These are phyloP conservation scores for Hygrophorus pudorinus DNA, from an alignment of 768 basidiomycete genomes.

Conservation along the genomic window DNA sequence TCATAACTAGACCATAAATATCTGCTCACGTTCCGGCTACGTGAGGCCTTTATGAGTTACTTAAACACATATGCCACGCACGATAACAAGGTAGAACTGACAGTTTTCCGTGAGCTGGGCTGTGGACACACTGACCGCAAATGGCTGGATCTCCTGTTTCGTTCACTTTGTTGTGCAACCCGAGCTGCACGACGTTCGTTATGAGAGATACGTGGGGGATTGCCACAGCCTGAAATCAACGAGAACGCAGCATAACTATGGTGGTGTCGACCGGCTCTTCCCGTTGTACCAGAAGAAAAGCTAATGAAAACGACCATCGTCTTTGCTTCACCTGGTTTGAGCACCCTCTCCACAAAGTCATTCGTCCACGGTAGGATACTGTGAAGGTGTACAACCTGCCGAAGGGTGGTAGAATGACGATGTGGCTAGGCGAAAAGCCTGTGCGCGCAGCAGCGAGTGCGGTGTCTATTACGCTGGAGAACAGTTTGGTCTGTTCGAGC, in stretches of 20 bases:
- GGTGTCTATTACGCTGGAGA: slow-evolving; percentile 29
- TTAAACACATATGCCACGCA: slow-evolving; percentile 20
- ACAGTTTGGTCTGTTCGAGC: slow-evolving; percentile 19
- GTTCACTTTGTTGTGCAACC: slow-evolving; percentile 40
- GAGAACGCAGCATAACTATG: background rate
- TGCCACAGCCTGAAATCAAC: slow-evolving; percentile 38
- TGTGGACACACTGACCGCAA: slow-evolving; percentile 32
- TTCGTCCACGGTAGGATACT: slow-evolving; percentile 22
- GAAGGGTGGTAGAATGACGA: slow-evolving; percentile 31
- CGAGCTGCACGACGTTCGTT: slow-evolving; percentile 50
- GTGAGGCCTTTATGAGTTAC: background rate
- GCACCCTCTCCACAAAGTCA: slow-evolving; percentile 42
- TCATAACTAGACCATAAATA: slow-evolving; percentile 57
- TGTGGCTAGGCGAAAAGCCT: slow-evolving; percentile 28
- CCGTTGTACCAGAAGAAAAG: slow-evolving; percentile 72
- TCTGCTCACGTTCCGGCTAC: slow-evolving; percentile 21
- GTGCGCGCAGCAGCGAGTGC: slow-evolving; percentile 31
- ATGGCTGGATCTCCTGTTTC: slow-evolving; percentile 49
- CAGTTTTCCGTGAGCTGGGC: background rate
- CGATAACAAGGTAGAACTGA: slow-evolving; percentile 53
- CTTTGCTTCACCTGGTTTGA: slow-evolving; percentile 51
- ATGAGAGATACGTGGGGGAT: slow-evolving; percentile 51
- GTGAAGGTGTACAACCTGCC: background rate
- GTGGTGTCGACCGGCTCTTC: slow-evolving; percentile 41
- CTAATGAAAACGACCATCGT: slow-evolving; percentile 61